Evolutionary conservation across 345 rosid genomes (phyloP).

Genomic region (Lumnitzera racemosa): DNA sequence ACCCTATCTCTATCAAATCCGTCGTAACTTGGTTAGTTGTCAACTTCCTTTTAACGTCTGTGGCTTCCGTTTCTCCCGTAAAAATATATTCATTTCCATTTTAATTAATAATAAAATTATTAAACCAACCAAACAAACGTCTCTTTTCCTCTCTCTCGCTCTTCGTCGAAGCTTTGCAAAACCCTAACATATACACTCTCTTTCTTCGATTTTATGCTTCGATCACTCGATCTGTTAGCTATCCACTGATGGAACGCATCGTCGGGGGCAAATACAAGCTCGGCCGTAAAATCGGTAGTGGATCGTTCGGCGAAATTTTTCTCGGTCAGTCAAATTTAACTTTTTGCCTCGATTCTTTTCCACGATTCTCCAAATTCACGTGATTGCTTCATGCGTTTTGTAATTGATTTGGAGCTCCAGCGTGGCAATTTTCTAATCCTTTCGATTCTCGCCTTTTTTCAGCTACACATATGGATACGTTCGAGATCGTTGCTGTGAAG

Average conservation of each 20-base stretch:
- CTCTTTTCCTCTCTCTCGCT: too few species aligned
- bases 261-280: constrained; percentile 88
- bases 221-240: constrained; percentile 22
- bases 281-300: constrained; percentile 91
- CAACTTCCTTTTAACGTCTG: too few species aligned
- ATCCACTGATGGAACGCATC: constrained; percentile 43
- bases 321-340: constrained; percentile 42
- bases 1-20: too few species aligned
- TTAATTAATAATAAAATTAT: too few species aligned
- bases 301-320: constrained; percentile 92
- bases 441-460: constrained; percentile 13
- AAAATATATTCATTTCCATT: too few species aligned
- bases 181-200: not conserved
- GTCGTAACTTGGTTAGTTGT: too few species aligned
- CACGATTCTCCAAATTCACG: not conserved
- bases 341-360: too few species aligned
- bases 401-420: not conserved
- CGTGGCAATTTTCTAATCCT: constrained; percentile 4
- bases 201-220: constrained; percentile 14
- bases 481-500: constrained; percentile 90
- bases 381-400: not conserved
- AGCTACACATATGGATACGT: constrained; percentile 88
- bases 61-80: too few species aligned
- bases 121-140: too few species aligned
- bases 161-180: too few species aligned